Percentiles rank a stretch among this genome's conserved stretches.
Conservation (phyloP, 192 early-diverging fungal species). For the Podila clonocystis region DNA sequence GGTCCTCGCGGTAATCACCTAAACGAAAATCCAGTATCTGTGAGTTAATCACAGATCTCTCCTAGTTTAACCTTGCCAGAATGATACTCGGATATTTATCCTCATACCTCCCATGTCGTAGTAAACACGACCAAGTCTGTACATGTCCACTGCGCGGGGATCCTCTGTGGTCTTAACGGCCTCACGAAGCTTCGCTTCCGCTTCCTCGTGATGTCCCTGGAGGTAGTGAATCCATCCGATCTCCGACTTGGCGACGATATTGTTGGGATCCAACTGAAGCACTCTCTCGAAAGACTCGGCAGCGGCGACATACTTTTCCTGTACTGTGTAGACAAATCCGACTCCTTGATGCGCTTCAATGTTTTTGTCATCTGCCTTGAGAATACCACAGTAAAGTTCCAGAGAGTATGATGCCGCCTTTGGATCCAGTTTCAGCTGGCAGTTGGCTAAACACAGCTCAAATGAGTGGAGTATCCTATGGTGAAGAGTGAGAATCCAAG, state of each 20-base stretch:
- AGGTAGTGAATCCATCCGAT: slow-evolving; percentile 73
- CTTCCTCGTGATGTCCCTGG: slow-evolving; percentile 61
- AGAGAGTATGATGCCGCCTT: slow-evolving; percentile 67
- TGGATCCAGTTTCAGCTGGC: slow-evolving; percentile 64
- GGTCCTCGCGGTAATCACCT: slow-evolving; percentile 65
- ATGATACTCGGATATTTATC: no score
- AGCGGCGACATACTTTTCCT: slow-evolving; percentile 68
- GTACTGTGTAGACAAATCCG: slow-evolving; percentile 62
- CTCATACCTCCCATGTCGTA: slow-evolving; percentile 78
- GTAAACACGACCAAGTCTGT: slow-evolving; percentile 75
- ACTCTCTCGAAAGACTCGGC: slow-evolving; percentile 63
- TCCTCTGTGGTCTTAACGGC: slow-evolving; percentile 61
- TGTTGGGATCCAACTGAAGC: slow-evolving; percentile 53
- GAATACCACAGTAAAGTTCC: slow-evolving; percentile 61
- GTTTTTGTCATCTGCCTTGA: slow-evolving; percentile 54
- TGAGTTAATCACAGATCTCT: not conserved
- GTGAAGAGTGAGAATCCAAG: not conserved
- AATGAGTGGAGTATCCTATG: slow-evolving; percentile 59
- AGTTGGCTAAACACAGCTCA: slow-evolving; percentile 68
- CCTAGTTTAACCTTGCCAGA: not conserved
- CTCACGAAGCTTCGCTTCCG: slow-evolving; percentile 61
- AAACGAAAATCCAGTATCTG: not conserved
- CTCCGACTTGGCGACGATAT: slow-evolving; percentile 68
- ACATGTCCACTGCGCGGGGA: slow-evolving; percentile 63
- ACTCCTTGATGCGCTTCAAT: slow-evolving; percentile 62